Evolutionary conservation across 345 rosid genomes (phyloP), one percentile per base, ranked within the genome.

Genomic region (Cochlearia excelsa): DNA sequence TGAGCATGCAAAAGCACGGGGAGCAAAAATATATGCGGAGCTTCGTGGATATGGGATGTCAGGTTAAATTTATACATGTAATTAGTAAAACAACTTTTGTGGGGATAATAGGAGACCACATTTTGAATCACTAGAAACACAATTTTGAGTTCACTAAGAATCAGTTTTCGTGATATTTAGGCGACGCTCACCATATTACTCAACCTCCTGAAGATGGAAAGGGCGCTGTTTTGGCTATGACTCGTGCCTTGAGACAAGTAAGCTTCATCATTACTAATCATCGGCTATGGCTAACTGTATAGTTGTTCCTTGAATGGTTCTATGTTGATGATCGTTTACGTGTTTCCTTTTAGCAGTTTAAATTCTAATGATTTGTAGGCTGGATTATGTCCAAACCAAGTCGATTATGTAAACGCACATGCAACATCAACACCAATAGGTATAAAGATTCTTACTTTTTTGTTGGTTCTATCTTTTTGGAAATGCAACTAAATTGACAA

Each of bases 11-110:
- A 86, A 76, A 77, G 75, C 69, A 38, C 80, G 97, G 51, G 89
- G 87, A 68, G 94, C 91, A 16, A 93, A 86, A 69, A 75, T 89
- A 64, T 86, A 89, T 78, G 95, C 99, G 4, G 95, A 89, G 75
- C 65, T 93, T 75, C 75, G 95, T 34, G 97, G 99, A 74, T 93
- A 86, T 79, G 99, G 99, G 76, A 89, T 88, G 97, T 89, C 99
- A 77, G 99, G 98, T 92, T 70, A 59, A 30, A 16, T 16, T 16
- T 16, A 16, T 16, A 16, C 23, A 16, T 16, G 23, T 16, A 16
- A 16, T 16, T 16, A 16, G 23, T 16, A 16, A 16, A 16, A 16
- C 23, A 16, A 16, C 23, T 16, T 16, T 16, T 16, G 23, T 16
- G 23, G 23, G 23, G 37, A 63, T 29, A 30, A 62, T 39, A 54